phyloP scores from a whole-genome alignment of 2,329 filamentous ascomycete genomes.

The Fonsecaea nubica region DNA sequence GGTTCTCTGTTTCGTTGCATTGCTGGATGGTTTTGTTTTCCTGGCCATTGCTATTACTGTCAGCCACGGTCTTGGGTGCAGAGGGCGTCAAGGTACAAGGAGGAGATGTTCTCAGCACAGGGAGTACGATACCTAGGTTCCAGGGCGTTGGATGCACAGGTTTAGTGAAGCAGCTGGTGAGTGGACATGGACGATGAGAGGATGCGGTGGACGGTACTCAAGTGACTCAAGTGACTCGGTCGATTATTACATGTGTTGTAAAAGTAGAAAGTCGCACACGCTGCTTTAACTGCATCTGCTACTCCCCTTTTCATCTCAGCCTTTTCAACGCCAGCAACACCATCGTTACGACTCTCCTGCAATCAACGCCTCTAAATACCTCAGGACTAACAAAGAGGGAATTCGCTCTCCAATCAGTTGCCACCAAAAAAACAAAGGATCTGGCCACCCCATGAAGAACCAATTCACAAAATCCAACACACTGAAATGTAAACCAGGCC shows the following conservation, averaged over 20 bases:
- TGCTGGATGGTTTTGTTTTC: constrained; percentile 7
- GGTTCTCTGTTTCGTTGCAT: constrained; percentile 1
- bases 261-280: not conserved
- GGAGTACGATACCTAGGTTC: not conserved
- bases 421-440: not conserved
- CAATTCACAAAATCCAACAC: not conserved
- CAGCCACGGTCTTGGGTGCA: not conserved
- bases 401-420: not conserved
- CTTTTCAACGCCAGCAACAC: not conserved
- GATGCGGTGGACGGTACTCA: not conserved
- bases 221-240: too few species aligned
- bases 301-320: not conserved
- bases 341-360: not conserved
- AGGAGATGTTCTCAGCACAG: not conserved
- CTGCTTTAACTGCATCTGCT: not conserved
- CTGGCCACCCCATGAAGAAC: not conserved
- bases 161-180: not conserved
- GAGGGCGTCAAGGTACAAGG: not conserved
- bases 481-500: not conserved
- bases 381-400: not conserved
- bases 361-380: not conserved
- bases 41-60: constrained; percentile 17
- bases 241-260: too few species aligned
- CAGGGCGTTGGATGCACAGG: not conserved
- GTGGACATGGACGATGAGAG: not conserved